Base-by-base conservation (phyloP, 192 early-diverging fungal species). In the Spizellomyces sp. region DNA sequence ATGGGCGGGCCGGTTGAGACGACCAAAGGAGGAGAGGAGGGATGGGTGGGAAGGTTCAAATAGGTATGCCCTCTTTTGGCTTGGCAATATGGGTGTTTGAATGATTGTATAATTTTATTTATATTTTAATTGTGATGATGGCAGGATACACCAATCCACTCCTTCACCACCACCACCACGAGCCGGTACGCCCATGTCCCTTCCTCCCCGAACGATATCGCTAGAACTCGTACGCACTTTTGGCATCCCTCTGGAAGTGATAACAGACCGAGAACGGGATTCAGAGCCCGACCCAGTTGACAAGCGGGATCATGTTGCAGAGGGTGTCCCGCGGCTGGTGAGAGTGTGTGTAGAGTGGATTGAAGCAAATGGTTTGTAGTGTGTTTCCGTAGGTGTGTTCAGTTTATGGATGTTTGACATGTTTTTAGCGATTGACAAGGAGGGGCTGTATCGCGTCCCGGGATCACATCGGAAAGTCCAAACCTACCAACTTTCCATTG, bases 391-490 rank as follows among this genome's bases (percentile, higher is more conserved):
- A 3, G 3, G 27, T 36, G 1, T 36, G 27, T 36, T 54, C 17
- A n/a, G 1, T 0, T 54, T 54, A 4, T 4, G 4, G 14, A 4
- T 54, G 0, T 19, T 54, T 54, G 14, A 54, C 4, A 54, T 54
- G 12, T 54, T 0, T 19, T n/a, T 54, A 52, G 45, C 66, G 9
- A 48, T 80, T 10, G 41, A 43, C 15, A 74, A 62, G 6, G 71
- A 80, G 67, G 79, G 75, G 7, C 45, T 80, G 14, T 80, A 80
- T 64, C 71, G 75, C 41, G 64, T 77, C 17, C 75, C 75, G 9
- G 75, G 75, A 8, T 73, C 69, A 43, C 12, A 58, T 14, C 67
- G 73, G n/a, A 65, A 72, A 6, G 79, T 80, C 36, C 64, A 57
- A 22, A 44, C 62, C 14, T 77, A 67, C 62, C 42, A 46, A 17